Conservation (phyloP, 2,329 filamentous ascomycete species). For the Venturiaceae sp. region DNA sequence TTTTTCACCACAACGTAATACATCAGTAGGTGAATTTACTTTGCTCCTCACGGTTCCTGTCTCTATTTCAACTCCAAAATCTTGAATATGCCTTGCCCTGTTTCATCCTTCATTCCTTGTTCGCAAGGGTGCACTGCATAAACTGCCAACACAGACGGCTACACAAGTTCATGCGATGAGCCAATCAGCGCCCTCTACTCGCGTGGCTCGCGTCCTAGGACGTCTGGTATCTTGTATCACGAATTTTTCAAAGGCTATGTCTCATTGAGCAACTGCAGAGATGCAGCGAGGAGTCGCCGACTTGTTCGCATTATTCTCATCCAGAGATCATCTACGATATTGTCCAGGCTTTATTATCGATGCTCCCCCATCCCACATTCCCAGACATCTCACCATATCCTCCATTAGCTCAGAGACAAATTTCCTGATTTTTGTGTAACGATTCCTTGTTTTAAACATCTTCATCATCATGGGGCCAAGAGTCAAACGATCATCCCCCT, state of each 20-base stretch:
- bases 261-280: neutral
- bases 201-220: neutral
- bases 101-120: neutral
- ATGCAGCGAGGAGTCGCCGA: neutral
- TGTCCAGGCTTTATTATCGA: neutral
- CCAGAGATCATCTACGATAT: neutral
- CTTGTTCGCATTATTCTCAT: neutral
- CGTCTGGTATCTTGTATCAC: neutral
- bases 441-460: neutral
- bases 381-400: neutral
- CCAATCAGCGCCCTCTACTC: neutral
- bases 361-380: neutral
- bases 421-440: neutral
- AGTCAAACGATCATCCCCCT: neutral
- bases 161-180: neutral
- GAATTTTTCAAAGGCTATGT: neutral
- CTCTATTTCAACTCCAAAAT: neutral
- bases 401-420: neutral
- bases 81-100: neutral
- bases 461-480: neutral
- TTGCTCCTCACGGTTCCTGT: neutral
- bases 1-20: no score
- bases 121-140: neutral
- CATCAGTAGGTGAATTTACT: neutral
- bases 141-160: neutral